Conservation (phyloP, 2,329 filamentous ascomycete genomes). For the Ceratocystis ficicola region DNA sequence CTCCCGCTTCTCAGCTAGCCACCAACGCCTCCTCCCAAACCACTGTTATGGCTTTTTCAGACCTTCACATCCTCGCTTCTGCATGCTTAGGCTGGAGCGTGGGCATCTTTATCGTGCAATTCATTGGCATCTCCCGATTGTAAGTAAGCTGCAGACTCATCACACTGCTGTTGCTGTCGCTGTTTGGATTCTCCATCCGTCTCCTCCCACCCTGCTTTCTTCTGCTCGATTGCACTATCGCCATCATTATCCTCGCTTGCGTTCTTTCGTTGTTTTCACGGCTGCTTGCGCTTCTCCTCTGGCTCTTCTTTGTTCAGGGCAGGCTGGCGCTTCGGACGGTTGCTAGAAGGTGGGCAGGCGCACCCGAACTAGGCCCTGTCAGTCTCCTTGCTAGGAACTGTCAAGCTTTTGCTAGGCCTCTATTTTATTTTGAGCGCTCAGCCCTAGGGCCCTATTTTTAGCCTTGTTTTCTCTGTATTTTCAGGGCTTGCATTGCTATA, state of each 20-base stretch:
- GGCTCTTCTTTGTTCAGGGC: neutral
- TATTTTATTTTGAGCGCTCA: neutral
- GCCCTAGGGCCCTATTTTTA: neutral
- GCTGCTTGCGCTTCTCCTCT: neutral
- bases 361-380: neutral
- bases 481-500: neutral
- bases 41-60: constrained; percentile 25
- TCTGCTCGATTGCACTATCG: neutral
- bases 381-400: too few species aligned
- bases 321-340: neutral
- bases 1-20: neutral
- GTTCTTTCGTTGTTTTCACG: neutral
- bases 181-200: neutral
- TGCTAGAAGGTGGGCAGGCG: neutral
- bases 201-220: neutral
- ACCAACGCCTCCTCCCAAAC: neutral
- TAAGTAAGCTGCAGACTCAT: constrained; percentile 28
- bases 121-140: constrained; percentile 46
- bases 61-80: constrained; percentile 34
- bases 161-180: neutral
- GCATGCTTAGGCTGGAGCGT: constrained; percentile 43
- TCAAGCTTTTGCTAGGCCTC: too few species aligned
- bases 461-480: neutral
- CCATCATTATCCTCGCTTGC: neutral
- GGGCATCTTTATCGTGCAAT: constrained; percentile 42